These are phyloP conservation scores for Phaeosphaeria sp. DNA, from an alignment of 2,329 filamentous ascomycete species.

Conservation along the genomic window DNA sequence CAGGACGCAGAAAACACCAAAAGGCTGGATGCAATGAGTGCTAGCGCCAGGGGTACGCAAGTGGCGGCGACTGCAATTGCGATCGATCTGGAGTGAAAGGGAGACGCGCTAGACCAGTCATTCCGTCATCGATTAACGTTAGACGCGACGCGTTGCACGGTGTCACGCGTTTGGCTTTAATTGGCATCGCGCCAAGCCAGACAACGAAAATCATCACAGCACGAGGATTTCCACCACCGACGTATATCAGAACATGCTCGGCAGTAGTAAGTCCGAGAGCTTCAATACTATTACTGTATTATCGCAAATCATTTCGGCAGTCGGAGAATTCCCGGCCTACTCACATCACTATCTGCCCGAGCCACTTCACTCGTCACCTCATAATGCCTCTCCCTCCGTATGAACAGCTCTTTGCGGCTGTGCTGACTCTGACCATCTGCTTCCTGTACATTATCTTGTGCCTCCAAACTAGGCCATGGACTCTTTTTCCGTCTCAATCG, in stretches of 20 bases:
- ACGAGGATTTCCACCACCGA: too few species aligned
- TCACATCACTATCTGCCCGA: neutral
- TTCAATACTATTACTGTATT: neutral
- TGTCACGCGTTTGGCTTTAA: constrained; percentile 28
- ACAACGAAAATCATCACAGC: too few species aligned
- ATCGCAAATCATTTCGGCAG: neutral
- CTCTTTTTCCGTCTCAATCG: neutral
- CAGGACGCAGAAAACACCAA: neutral
- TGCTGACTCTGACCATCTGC: neutral
- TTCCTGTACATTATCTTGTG: neutral
- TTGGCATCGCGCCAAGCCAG: constrained; percentile 12
- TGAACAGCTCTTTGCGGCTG: constrained; percentile 3
- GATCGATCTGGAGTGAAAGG: constrained; percentile 14
- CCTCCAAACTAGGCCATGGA: neutral
- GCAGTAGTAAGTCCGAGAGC: too few species aligned
- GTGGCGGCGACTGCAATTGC: constrained; percentile 7
- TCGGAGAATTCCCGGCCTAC: neutral
- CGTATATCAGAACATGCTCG: too few species aligned
- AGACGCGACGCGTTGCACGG: constrained; percentile 27
- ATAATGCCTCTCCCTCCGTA: constrained; percentile 1
- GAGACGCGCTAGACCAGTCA: constrained; percentile 33
- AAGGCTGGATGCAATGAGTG: neutral
- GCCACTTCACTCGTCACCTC: constrained; percentile 6
- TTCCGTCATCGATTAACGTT: constrained; percentile 31
- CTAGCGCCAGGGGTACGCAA: constrained; percentile 10